These are phyloP conservation scores for Tilletia caries DNA, from an alignment of 1,284 basidiomycete genomes.

Conservation along the genomic window DNA sequence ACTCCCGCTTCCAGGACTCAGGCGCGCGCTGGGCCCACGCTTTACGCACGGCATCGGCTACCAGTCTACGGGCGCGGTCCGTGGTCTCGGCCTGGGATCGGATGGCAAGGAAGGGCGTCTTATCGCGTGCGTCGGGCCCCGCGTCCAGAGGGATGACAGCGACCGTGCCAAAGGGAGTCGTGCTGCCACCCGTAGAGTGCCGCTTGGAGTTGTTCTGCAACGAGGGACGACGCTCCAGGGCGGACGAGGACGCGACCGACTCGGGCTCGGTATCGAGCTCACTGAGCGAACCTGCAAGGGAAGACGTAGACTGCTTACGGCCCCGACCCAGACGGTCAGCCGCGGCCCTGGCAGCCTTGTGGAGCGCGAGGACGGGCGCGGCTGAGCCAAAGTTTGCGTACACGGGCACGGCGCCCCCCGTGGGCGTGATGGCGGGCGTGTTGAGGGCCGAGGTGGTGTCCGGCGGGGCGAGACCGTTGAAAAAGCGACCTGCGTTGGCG, in stretches of 20 bases:
- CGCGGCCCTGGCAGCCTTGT: background rate
- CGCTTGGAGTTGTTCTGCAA: background rate
- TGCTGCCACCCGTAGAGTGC: slow-evolving; percentile 18
- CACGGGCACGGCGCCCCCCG: slow-evolving; percentile 30
- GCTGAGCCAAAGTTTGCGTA: slow-evolving; percentile 37
- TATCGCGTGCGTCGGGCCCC: slow-evolving; percentile 28
- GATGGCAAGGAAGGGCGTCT: slow-evolving; percentile 43
- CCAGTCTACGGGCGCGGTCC: slow-evolving; percentile 43
- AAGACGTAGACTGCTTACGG: background rate
- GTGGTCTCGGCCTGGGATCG: slow-evolving; percentile 41
- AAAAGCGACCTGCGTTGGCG: slow-evolving; percentile 33
- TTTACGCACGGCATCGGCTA: slow-evolving; percentile 47
- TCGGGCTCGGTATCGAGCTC: background rate
- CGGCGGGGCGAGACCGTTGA: slow-evolving; percentile 41
- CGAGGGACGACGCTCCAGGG: background rate
- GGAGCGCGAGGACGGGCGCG: slow-evolving; percentile 23
- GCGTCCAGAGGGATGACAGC: slow-evolving; percentile 40
- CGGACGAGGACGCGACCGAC: background rate
- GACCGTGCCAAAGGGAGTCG: slow-evolving; percentile 31
- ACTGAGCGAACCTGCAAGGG: background rate
- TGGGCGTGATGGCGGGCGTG: slow-evolving; percentile 43
- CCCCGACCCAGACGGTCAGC: background rate
- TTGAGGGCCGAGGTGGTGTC: slow-evolving; percentile 44
- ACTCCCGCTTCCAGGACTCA: slow-evolving; percentile 47
- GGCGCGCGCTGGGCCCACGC: slow-evolving; percentile 45